These are phyloP conservation scores for Neopestalotiopsis rosae DNA, from an alignment of 2,329 filamentous ascomycete species.

Conservation along the genomic window DNA sequence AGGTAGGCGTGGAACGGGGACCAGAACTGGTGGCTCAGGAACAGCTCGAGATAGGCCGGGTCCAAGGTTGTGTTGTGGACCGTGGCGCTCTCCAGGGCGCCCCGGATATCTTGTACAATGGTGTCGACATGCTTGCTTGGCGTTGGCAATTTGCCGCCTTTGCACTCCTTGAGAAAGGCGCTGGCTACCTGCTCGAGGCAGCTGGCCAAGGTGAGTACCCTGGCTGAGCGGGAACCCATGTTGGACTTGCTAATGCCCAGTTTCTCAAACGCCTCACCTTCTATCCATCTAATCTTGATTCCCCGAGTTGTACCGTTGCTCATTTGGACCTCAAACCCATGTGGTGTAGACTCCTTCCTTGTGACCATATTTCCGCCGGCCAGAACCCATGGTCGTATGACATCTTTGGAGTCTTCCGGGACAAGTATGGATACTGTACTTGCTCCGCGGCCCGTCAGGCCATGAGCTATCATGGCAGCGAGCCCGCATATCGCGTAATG, in stretches of 20 bases:
- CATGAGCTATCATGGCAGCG: constrained; percentile 50
- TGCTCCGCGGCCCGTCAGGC: constrained; percentile 37
- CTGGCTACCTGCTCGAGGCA: constrained; percentile 33
- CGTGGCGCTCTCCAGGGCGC: constrained; percentile 24
- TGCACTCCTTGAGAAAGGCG: constrained; percentile 23
- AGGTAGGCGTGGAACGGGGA: constrained; percentile 26
- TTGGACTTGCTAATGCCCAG: constrained; percentile 26
- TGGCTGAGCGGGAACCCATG: constrained; percentile 24
- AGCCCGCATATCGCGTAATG: constrained; percentile 52
- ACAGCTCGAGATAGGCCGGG: constrained; percentile 24
- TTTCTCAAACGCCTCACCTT: constrained; percentile 33
- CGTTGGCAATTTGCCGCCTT: neutral
- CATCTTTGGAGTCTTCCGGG: constrained; percentile 39
- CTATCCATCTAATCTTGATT: constrained; percentile 50
- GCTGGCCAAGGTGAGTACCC: constrained; percentile 29
- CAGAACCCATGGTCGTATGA: constrained; percentile 47
- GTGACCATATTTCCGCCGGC: neutral
- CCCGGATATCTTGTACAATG: constrained; percentile 31
- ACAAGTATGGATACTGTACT: constrained; percentile 47
- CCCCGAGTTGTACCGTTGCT: constrained; percentile 37
- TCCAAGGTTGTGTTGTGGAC: constrained; percentile 15
- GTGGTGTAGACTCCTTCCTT: neutral
- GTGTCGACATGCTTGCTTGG: constrained; percentile 15
- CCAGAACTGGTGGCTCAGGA: constrained; percentile 34
- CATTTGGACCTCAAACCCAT: constrained; percentile 30